phyloP scores from a whole-genome alignment of 352 stramenopile genomes.

The Globisporangium splendens region DNA sequence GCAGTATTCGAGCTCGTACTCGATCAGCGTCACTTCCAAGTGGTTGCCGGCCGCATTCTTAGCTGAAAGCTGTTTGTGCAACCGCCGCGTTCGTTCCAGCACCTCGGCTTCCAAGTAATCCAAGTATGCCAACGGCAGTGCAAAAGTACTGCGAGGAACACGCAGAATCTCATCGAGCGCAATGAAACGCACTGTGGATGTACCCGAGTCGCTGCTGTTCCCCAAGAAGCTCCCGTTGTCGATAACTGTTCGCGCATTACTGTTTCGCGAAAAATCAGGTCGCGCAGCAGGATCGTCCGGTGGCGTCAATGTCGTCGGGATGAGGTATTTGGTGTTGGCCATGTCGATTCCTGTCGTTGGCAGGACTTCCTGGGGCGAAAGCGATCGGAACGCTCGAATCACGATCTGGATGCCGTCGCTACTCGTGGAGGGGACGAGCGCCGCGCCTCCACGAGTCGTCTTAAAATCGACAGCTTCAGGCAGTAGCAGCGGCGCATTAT shows the following conservation, averaged over 20 bases:
- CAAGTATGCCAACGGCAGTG: conserved; percentile 65
- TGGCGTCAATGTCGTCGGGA: conserved; percentile 51
- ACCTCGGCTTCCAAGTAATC: conserved; percentile 71
- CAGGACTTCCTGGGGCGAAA: conserved; percentile 46
- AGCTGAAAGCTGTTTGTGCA: conserved; percentile 43
- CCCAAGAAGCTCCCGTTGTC: conserved; percentile 69
- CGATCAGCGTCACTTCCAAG: conserved; percentile 27
- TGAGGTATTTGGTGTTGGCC: conserved; percentile 71
- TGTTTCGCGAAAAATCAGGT: conserved; percentile 20
- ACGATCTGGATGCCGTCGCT: conserved; percentile 37
- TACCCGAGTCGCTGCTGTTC: conserved; percentile 26
- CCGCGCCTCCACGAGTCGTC: conserved; percentile 10
- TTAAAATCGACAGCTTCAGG: conserved; percentile 11
- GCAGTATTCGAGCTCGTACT: conserved; percentile 57
- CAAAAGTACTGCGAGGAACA: conserved; percentile 69
- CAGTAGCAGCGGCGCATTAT: not conserved
- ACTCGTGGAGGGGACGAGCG: conserved; percentile 10
- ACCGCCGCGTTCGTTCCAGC: conserved; percentile 39
- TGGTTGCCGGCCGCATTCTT: conserved; percentile 14
- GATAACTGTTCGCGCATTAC: conserved; percentile 39
- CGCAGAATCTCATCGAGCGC: conserved; percentile 78
- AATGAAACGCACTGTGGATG: conserved; percentile 39
- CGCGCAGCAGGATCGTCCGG: conserved; percentile 22
- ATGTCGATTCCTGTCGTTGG: conserved; percentile 65
- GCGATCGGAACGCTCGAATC: conserved; percentile 49